phyloP scores from a whole-genome alignment of 352 stramenopile species.

The Globisporangium irregulare region DNA sequence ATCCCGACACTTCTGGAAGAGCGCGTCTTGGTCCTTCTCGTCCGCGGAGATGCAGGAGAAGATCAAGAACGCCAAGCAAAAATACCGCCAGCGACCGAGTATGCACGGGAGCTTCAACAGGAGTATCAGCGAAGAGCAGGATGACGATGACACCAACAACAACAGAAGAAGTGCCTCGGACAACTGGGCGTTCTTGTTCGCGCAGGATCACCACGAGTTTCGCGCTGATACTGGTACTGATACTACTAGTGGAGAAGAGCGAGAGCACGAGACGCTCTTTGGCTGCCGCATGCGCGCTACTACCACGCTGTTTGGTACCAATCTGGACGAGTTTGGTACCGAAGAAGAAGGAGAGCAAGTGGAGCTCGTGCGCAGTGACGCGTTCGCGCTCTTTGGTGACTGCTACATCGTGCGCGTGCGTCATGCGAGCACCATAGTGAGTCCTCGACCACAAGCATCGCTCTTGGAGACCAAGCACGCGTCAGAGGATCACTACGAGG shows the following conservation, averaged over 20 bases:
- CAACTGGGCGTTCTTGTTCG: constrained; percentile 16
- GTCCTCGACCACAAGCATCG: neutral
- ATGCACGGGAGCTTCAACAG: neutral
- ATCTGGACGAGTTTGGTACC: neutral
- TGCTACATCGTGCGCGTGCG: constrained; percentile 20
- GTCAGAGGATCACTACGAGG: neutral
- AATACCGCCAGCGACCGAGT: constrained; percentile 7
- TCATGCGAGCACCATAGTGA: neutral
- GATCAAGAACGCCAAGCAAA: constrained; percentile 12
- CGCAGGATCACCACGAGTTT: neutral
- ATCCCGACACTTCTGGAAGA: constrained; percentile 14
- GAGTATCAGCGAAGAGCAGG: neutral
- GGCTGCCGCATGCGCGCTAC: constrained; percentile 10
- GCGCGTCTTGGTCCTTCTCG: constrained; percentile 20
- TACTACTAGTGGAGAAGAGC: neutral
- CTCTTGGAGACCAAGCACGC: neutral
- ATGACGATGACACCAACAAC: neutral
- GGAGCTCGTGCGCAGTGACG: constrained; percentile 17
- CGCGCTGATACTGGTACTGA: neutral
- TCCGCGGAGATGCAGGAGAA: constrained; percentile 10
- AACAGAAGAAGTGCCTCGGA: neutral
- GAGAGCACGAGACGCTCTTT: constrained; percentile 17
- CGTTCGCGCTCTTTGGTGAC: constrained; percentile 20
- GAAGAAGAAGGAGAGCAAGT: constrained; percentile 7
- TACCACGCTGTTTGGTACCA: neutral